These are phyloP conservation scores for Chrysoporthe cubensis DNA, from an alignment of 2,329 filamentous ascomycete genomes.

Conservation along the genomic window DNA sequence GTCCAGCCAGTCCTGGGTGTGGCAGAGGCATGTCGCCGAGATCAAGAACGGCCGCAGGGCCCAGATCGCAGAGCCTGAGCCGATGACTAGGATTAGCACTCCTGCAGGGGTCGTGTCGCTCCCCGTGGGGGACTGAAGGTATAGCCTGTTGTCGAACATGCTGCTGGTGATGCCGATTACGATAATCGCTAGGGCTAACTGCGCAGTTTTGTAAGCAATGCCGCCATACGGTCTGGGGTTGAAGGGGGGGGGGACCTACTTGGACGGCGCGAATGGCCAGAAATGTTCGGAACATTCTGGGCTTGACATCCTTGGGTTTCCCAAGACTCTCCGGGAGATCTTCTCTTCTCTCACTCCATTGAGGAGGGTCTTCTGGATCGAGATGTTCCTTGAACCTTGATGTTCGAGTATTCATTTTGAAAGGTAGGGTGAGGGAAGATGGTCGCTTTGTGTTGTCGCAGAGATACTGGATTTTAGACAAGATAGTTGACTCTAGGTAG, in stretches of 20 bases:
- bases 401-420: not conserved
- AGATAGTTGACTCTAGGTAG: not conserved
- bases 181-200: not conserved
- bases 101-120: not conserved
- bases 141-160: not conserved
- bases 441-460: not conserved
- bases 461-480: not conserved
- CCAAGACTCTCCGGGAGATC: not conserved
- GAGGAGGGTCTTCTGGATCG: not conserved
- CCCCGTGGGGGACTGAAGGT: not conserved
- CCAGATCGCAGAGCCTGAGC: not conserved
- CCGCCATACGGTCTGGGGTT: not conserved
- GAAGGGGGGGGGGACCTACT: not conserved
- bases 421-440: not conserved
- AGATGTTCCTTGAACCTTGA: not conserved
- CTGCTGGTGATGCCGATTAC: not conserved
- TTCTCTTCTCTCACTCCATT: not conserved
- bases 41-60: not conserved
- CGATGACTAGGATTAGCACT: not conserved
- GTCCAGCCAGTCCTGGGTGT: not conserved
- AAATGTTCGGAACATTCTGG: not conserved
- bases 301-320: not conserved
- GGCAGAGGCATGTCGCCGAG: not conserved
- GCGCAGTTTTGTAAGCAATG: not conserved
- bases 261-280: not conserved